Evolutionary conservation across 495 filamentous ascomycete genomes (phyloP).

Genomic region (Hyaloscypha hepaticicola): DNA sequence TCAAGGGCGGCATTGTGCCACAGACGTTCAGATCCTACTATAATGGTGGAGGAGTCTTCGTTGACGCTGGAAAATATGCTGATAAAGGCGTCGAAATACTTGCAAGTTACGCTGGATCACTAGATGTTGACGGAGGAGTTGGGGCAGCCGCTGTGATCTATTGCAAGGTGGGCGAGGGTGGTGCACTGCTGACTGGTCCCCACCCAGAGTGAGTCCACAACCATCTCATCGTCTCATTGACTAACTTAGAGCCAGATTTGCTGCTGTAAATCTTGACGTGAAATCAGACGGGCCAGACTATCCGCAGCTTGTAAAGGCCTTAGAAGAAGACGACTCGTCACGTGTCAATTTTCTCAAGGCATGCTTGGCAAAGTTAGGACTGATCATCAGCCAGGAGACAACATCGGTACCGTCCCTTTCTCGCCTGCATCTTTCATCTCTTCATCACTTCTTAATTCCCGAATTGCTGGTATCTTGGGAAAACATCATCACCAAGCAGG

Average conservation of each 20-base stretch:
- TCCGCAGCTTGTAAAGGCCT: slow-evolving; percentile 61
- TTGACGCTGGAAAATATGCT: slow-evolving; percentile 64
- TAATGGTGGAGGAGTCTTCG: slow-evolving; percentile 95
- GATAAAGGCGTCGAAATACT: slow-evolving; percentile 74
- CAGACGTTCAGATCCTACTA: slow-evolving; percentile 76
- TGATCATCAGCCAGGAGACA: slow-evolving; percentile 69
- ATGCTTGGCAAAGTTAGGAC: slow-evolving; percentile 77
- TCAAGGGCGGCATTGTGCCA: slow-evolving; percentile 45
- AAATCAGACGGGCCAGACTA: slow-evolving; percentile 63
- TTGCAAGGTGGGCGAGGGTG: slow-evolving; percentile 82
- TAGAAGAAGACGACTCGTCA: slow-evolving; percentile 68
- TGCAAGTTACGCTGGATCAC: slow-evolving; percentile 71
- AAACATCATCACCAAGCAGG: slow-evolving; percentile 66
- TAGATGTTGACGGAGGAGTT: slow-evolving; percentile 76
- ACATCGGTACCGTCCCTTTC: slow-evolving; percentile 79
- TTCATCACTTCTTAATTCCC: slow-evolving; percentile 59
- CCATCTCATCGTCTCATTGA: not conserved
- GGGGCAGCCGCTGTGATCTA: slow-evolving; percentile 76
- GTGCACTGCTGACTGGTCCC: slow-evolving; percentile 77
- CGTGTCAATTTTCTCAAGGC: slow-evolving; percentile 78
- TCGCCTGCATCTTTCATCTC: slow-evolving; percentile 76
- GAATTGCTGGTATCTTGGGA: slow-evolving; percentile 65
- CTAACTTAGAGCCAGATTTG: slow-evolving; percentile 61
- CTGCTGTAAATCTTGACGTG: slow-evolving; percentile 70
- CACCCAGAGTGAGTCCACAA: slow-evolving; percentile 80